A percentile compares a stretch with the other conserved stretches of the same genome.
Evolutionary conservation across 1,284 basidiomycete species (phyloP).

Genomic region (Ustilago trichophora): DNA sequence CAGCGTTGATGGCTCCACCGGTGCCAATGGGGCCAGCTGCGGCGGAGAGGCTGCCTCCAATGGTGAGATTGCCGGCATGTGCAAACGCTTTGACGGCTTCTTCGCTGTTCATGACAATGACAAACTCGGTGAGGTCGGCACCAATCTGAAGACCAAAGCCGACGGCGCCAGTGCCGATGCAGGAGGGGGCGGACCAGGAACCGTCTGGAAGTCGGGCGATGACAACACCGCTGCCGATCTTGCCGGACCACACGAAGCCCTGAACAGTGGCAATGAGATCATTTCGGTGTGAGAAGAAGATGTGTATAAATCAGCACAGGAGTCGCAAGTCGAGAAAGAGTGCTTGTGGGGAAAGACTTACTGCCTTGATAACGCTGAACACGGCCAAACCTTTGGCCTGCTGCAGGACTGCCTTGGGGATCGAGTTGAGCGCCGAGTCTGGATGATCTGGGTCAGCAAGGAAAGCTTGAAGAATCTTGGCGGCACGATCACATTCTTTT

Average conservation of each 20-base stretch:
- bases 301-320: too few relatives aligned
- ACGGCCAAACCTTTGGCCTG: constrained; percentile 85
- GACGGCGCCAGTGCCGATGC: constrained; percentile 88
- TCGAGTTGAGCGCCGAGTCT: constrained; percentile 89
- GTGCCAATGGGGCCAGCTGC: constrained; percentile 81
- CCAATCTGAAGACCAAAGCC: constrained; percentile 95
- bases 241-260: constrained; percentile 96
- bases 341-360: too few relatives aligned
- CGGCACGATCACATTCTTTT: constrained; percentile 76
- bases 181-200: constrained; percentile 95
- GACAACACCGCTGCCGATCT: constrained; percentile 92
- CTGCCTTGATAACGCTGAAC: constrained; percentile 84
- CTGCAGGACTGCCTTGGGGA: constrained; percentile 92
- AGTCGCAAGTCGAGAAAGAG: too few relatives aligned
- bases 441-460: constrained; percentile 88
- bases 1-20: constrained; percentile 87
- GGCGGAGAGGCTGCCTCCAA: constrained; percentile 73
- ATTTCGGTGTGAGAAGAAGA: too few relatives aligned
- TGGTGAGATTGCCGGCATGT: constrained; percentile 92
- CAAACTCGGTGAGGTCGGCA: constrained; percentile 71
- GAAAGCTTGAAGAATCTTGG: constrained; percentile 87
- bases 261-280: too few relatives aligned
- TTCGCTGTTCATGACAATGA: constrained; percentile 92
- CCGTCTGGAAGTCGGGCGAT: constrained; percentile 93
- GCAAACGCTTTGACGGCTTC: constrained; percentile 96